These are phyloP conservation scores for Tricladium varicosporioides DNA, from an alignment of 2,329 filamentous ascomycete genomes.

Conservation along the genomic window DNA sequence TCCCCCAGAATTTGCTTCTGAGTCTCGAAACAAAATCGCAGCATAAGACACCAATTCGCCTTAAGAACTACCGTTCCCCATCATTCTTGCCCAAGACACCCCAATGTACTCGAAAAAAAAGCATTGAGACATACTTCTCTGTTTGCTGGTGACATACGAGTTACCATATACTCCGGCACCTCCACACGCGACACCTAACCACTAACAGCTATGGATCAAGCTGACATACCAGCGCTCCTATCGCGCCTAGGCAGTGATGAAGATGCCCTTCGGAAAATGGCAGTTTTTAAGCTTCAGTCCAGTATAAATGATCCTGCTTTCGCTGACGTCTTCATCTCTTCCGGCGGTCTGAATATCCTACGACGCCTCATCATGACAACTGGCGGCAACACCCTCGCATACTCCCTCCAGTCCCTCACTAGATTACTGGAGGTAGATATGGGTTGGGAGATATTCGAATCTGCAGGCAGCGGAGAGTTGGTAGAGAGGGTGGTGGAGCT, in stretches of 20 bases:
- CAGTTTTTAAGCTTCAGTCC: slow-evolving; percentile 94
- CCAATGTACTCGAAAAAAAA: neutral
- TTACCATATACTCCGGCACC: too few relatives aligned
- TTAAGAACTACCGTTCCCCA: neutral
- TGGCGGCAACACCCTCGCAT: slow-evolving; percentile 91
- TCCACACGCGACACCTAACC: neutral
- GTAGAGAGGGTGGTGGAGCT: slow-evolving; percentile 81
- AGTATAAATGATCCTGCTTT: slow-evolving; percentile 96
- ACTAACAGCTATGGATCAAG: slow-evolving; percentile 55
- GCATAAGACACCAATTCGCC: neutral
- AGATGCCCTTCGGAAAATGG: slow-evolving; percentile 96
- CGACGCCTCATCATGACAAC: slow-evolving; percentile 80
- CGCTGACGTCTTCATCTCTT: slow-evolving; percentile 91
- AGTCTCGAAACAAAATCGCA: neutral
- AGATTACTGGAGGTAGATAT: slow-evolving; percentile 92
- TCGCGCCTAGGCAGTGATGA: slow-evolving; percentile 66
- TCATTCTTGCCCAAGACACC: neutral
- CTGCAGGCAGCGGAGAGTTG: slow-evolving; percentile 60
- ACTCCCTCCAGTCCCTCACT: slow-evolving; percentile 85
- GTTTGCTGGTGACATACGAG: neutral
- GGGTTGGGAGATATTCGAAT: slow-evolving; percentile 88
- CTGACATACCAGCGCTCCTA: slow-evolving; percentile 63
- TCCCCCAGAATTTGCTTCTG: neutral
- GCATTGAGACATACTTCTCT: neutral
- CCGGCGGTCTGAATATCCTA: slow-evolving; percentile 79